phyloP scores from a whole-genome alignment of 768 basidiomycete genomes.

The Infundibulicybe gibba region DNA sequence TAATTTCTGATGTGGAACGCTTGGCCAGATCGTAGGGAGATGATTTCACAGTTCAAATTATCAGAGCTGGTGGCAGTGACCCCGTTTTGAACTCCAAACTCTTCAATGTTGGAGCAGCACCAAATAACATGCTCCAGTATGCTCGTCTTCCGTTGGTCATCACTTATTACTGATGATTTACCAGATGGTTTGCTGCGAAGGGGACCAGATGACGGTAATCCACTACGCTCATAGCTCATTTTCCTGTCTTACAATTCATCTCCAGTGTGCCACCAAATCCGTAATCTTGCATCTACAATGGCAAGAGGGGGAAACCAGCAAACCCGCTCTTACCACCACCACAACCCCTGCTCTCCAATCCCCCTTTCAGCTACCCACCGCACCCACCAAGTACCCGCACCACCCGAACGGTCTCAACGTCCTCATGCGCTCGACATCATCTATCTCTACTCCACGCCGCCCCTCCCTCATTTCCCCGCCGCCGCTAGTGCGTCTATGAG shows the following conservation, averaged over 20 bases:
- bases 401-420: slow-evolving; percentile 39
- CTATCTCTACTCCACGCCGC: slow-evolving; percentile 39
- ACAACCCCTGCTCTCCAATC: slow-evolving; percentile 13
- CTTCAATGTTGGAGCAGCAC: slow-evolving; percentile 73
- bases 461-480: slow-evolving; percentile 29
- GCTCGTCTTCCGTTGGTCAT: slow-evolving; percentile 15
- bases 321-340: slow-evolving; percentile 14
- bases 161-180: background rate
- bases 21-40: slow-evolving; percentile 59
- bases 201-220: slow-evolving; percentile 87
- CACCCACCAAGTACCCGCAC: slow-evolving; percentile 16
- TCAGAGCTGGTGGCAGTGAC: slow-evolving; percentile 68
- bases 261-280: slow-evolving; percentile 80
- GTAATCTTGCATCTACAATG: slow-evolving; percentile 84
- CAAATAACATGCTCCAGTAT: slow-evolving; percentile 86
- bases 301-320: slow-evolving; percentile 57
- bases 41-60: slow-evolving; percentile 90
- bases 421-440: slow-evolving; percentile 55
- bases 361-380: slow-evolving; percentile 11
- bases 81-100: slow-evolving; percentile 64
- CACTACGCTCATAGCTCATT: background rate
- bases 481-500: slow-evolving; percentile 13
- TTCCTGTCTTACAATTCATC: background rate
- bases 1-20: background rate
- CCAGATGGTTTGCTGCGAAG: slow-evolving; percentile 86